Conservation (phyloP, 805 yeast species). For the Tetrapisispora fleetii region DNA sequence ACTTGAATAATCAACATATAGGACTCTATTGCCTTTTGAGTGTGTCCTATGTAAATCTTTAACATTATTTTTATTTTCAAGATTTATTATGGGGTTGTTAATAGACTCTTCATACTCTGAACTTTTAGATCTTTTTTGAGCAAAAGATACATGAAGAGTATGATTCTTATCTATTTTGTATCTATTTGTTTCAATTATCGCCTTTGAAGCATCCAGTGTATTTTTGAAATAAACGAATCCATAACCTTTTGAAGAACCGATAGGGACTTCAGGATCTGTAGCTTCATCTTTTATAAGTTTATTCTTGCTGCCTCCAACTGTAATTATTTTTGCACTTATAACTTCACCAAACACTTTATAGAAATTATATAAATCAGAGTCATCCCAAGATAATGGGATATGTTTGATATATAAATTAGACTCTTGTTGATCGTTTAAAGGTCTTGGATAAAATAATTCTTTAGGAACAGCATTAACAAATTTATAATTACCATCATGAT, state of each 20-base stretch:
- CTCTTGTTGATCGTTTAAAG: slow-evolving; percentile 45
- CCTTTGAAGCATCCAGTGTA: slow-evolving; percentile 58
- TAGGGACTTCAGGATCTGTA: slow-evolving; percentile 5
- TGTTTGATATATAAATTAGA: slow-evolving; percentile 66
- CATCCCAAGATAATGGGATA: slow-evolving; percentile 45
- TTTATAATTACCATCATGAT: background rate
- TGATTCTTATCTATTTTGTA: slow-evolving; percentile 38
- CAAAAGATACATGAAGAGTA: slow-evolving; percentile 59
- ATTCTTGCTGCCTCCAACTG: slow-evolving; percentile 29
- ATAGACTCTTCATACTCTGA: background rate
- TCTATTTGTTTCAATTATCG: slow-evolving; percentile 44
- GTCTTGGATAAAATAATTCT: slow-evolving; percentile 19
- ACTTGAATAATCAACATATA: background rate
- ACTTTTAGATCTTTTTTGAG: slow-evolving; percentile 35
- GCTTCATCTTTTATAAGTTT: slow-evolving; percentile 3
- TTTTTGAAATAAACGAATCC: slow-evolving; percentile 71
- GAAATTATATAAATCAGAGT: slow-evolving; percentile 38
- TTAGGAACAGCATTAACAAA: background rate
- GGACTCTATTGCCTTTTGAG: background rate
- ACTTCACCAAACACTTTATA: slow-evolving; percentile 42
- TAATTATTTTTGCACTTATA: slow-evolving; percentile 47
- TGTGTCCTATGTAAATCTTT: background rate
- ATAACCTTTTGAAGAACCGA: slow-evolving; percentile 52
- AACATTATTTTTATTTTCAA: background rate
- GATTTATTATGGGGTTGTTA: background rate